Percentiles rank a stretch among this genome's conserved stretches.
Conservation (phyloP, 805 yeast genomes). For the Teunomyces aglyptinius region DNA sequence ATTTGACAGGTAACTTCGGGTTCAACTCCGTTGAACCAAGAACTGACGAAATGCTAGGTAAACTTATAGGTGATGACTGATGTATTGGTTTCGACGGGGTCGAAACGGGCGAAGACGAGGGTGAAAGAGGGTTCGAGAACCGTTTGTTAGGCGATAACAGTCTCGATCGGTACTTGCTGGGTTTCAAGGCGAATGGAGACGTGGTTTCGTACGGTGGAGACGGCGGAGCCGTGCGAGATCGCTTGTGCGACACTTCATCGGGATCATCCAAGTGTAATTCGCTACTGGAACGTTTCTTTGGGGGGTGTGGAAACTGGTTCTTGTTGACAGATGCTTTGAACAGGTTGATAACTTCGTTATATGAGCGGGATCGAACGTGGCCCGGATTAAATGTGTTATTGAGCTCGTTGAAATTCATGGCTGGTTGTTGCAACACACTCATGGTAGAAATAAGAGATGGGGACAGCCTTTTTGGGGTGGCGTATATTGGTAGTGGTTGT, state of each 20-base stretch:
- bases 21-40: conserved; percentile 21
- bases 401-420: conserved; percentile 30
- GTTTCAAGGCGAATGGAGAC: conserved; percentile 4
- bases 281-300: conserved; percentile 28
- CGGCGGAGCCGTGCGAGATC: conserved; percentile 49
- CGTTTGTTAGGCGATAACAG: conserved; percentile 13
- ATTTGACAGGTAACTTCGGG: conserved; percentile 18
- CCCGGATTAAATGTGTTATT: conserved; percentile 27
- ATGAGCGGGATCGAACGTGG: conserved; percentile 34
- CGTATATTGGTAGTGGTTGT: not conserved
- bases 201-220: conserved; percentile 19
- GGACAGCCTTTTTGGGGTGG: not conserved
- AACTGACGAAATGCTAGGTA: conserved; percentile 39
- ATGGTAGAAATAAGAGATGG: conserved; percentile 9
- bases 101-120: conserved; percentile 17
- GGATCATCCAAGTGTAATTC: conserved; percentile 15
- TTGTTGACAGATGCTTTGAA: conserved; percentile 18
- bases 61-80: conserved; percentile 9
- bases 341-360: conserved; percentile 29
- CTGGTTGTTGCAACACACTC: conserved; percentile 30
- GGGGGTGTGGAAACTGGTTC: conserved; percentile 6
- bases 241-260: conserved; percentile 19
- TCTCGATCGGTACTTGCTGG: conserved; percentile 12
- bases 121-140: conserved; percentile 18
- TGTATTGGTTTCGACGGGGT: conserved; percentile 11